Conservation (phyloP, 352 stramenopile genomes). For the Phytopythium montanum region DNA sequence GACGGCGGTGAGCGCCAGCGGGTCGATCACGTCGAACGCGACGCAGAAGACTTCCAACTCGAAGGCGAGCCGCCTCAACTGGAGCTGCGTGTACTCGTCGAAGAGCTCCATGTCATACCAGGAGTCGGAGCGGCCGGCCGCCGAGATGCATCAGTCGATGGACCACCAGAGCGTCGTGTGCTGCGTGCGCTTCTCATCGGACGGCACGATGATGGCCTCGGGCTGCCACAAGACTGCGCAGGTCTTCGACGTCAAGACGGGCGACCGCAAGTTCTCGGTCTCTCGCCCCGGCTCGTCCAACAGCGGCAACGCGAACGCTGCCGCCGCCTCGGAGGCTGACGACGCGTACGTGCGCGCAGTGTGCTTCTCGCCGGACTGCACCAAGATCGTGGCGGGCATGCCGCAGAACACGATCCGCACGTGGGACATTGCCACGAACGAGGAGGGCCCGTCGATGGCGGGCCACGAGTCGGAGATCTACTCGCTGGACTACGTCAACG, state of each 20-base stretch:
- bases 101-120: conserved; percentile 65
- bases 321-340: conserved; percentile 60
- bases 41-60: conserved; percentile 74
- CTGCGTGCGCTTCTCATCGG: conserved; percentile 80
- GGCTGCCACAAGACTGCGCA: conserved; percentile 86
- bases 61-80: conserved; percentile 83
- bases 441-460: conserved; percentile 77
- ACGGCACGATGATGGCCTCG: conserved; percentile 83
- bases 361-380: conserved; percentile 82
- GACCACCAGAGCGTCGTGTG: conserved; percentile 88
- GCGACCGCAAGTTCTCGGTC: conserved; percentile 78
- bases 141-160: conserved; percentile 87
- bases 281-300: conserved; percentile 55
- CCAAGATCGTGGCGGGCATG: conserved; percentile 85
- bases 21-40: conserved; percentile 38
- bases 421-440: conserved; percentile 85
- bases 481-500: conserved; percentile 82
- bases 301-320: conserved; percentile 28
- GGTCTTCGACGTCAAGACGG: conserved; percentile 85
- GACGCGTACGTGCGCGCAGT: conserved; percentile 82
- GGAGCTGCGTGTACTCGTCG: conserved; percentile 80
- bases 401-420: conserved; percentile 86
- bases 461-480: conserved; percentile 88
- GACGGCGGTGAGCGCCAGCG: conserved; percentile 14
- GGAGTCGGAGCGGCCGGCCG: conserved; percentile 74